phyloP scores from a whole-genome alignment of 169 alveolate genomes.

The Cryptosporidium xiaoi region DNA sequence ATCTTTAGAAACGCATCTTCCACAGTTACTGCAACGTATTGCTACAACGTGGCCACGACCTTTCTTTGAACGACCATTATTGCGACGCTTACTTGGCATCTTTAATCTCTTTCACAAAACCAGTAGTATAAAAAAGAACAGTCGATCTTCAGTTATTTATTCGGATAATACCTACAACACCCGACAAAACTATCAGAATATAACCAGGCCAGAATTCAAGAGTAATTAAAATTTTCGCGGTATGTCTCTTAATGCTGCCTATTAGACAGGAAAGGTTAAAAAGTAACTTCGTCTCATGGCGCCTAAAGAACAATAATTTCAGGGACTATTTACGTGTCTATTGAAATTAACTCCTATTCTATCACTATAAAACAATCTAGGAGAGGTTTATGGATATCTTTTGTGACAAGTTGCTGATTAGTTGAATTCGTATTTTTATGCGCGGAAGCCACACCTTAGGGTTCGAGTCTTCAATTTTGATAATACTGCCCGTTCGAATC shows the following conservation, averaged over 20 bases:
- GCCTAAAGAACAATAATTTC: neutral
- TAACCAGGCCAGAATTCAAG: no score
- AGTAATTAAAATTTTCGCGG: no score
- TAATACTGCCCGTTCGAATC: constrained; percentile 8
- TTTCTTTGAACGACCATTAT: constrained; percentile 99
- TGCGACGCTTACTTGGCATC: constrained; percentile 99
- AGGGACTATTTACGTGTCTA: neutral
- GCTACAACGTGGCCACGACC: constrained; percentile 98
- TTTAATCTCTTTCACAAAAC: constrained; percentile 15
- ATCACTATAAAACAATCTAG: no score
- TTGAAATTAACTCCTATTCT: no score
- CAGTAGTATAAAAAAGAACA: neutral
- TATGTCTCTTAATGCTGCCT: no score
- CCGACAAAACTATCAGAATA: no score
- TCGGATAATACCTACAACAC: no score
- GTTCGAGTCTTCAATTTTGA: neutral
- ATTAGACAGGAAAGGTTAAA: neutral
- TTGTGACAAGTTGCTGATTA: no score
- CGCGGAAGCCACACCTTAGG: no score
- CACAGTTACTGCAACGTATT: constrained; percentile 98
- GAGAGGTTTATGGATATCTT: no score
- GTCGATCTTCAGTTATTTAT: neutral
- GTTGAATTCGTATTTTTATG: no score
- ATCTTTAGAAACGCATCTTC: constrained; percentile 97
- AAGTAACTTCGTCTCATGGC: constrained; percentile 39